A percentile compares a stretch with the other conserved stretches of the same genome.
These are phyloP conservation scores for Fusarium ramigenum DNA, from an alignment of 2,329 filamentous ascomycete genomes.

Conservation along the genomic window DNA sequence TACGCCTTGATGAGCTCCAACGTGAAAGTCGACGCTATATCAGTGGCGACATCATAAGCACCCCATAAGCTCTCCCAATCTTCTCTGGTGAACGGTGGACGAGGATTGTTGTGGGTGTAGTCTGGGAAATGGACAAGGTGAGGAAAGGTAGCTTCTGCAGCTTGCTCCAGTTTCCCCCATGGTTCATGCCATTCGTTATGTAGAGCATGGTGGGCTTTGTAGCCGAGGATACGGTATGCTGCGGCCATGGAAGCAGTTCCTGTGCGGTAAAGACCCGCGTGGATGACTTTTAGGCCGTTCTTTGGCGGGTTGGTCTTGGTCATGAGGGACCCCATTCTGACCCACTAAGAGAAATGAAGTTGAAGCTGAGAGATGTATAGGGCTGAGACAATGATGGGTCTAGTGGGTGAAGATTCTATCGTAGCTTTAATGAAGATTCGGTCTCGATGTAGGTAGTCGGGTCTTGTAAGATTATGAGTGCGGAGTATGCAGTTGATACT, in stretches of 20 bases:
- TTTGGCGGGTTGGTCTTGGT: rapidly evolving
- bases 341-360: rapidly evolving
- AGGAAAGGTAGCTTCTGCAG: conserved; percentile 16
- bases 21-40: not conserved
- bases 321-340: not conserved
- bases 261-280: conserved; percentile 8
- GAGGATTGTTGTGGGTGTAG: not conserved
- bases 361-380: rapidly evolving
- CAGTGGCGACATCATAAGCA: conserved; percentile 5
- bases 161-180: not conserved
- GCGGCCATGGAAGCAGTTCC: conserved; percentile 10
- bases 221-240: conserved; percentile 3
- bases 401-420: rapidly evolving
- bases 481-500: too few relatives aligned
- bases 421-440: rapidly evolving
- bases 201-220: conserved; percentile 1
- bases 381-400: rapidly evolving
- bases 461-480: rapidly evolving
- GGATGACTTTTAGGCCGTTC: not conserved
- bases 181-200: not conserved
- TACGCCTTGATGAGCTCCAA: conserved; percentile 9
- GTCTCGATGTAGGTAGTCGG: rapidly evolving
- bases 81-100: not conserved
- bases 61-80: conserved; percentile 11
- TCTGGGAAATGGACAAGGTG: not conserved